These are phyloP conservation scores for Wickerhamiella azymoides DNA, from an alignment of 805 yeast genomes.

Conservation along the genomic window DNA sequence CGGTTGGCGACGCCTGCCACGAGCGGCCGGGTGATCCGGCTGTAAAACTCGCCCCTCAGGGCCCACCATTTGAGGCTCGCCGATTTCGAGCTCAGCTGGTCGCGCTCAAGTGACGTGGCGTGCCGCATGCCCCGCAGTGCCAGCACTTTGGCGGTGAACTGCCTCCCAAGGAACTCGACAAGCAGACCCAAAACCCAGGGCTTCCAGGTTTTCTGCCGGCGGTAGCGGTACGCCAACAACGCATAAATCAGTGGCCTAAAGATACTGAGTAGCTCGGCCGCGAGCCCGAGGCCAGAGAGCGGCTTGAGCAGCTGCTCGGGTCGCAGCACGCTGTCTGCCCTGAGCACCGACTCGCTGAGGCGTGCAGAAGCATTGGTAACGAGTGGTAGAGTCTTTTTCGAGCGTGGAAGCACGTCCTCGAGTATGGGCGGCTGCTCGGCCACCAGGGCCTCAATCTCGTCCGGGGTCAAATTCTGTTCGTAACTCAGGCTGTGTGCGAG, in stretches of 20 bases:
- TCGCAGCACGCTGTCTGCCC: slow-evolving; percentile 24
- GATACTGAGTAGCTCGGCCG: slow-evolving; percentile 26
- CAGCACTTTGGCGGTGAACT: slow-evolving; percentile 18
- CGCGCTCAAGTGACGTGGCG: slow-evolving; percentile 24
- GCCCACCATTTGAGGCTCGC: slow-evolving; percentile 28
- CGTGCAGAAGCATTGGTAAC: slow-evolving; percentile 16
- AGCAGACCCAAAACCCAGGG: slow-evolving; percentile 30
- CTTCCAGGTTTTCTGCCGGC: slow-evolving; percentile 23
- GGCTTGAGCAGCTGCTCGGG: slow-evolving; percentile 23
- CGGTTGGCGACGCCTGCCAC: slow-evolving; percentile 18
- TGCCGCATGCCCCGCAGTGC: slow-evolving; percentile 12
- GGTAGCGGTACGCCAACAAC: slow-evolving; percentile 19
- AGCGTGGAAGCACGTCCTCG: slow-evolving; percentile 17
- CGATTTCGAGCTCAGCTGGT: slow-evolving; percentile 21
- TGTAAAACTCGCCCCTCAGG: slow-evolving; percentile 28
- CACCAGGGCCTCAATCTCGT: slow-evolving; percentile 13
- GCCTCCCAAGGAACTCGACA: slow-evolving; percentile 24
- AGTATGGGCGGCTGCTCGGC: not conserved
- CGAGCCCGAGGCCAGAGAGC: slow-evolving; percentile 15
- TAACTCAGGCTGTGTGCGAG: slow-evolving; percentile 23
- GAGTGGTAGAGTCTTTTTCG: slow-evolving; percentile 15
- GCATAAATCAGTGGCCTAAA: slow-evolving; percentile 30
- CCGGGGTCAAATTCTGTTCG: slow-evolving; percentile 27
- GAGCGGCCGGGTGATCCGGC: slow-evolving; percentile 22
- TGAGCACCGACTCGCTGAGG: slow-evolving; percentile 20